Conservation (phyloP, 176 grass and related monocot genomes). For the Carex pumila region DNA sequence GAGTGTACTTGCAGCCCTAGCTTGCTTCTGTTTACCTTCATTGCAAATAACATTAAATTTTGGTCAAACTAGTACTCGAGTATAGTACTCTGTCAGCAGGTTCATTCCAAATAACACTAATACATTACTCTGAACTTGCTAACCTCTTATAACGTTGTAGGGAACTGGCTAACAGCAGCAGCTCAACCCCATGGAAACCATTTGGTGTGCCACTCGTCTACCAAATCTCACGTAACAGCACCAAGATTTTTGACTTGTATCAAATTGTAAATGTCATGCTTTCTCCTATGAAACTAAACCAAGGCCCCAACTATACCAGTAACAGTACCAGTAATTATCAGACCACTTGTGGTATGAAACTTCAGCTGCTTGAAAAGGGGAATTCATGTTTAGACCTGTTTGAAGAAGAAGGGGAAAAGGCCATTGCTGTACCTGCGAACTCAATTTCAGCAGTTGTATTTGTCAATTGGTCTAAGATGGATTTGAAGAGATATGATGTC, state of each 20-base stretch:
- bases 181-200: slow-evolving; percentile 45
- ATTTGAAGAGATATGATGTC: slow-evolving; percentile 59
- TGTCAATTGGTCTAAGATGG: slow-evolving; percentile 77
- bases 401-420: slow-evolving; percentile 30
- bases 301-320: slow-evolving; percentile 37
- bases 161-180: slow-evolving; percentile 55
- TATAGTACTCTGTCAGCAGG: neutral
- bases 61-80: neutral
- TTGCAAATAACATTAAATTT: slow-evolving; percentile 8
- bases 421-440: slow-evolving; percentile 42
- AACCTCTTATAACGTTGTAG: slow-evolving; percentile 32
- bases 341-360: slow-evolving; percentile 27
- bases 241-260: slow-evolving; percentile 54
- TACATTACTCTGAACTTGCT: slow-evolving; percentile 23
- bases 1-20: slow-evolving; percentile 26
- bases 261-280: slow-evolving; percentile 65
- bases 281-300: slow-evolving; percentile 52
- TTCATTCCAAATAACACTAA: neutral
- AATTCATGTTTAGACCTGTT: slow-evolving; percentile 53
- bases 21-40: neutral
- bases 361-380: slow-evolving; percentile 71
- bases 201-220: slow-evolving; percentile 83
- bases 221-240: slow-evolving; percentile 60
- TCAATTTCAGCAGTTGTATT: slow-evolving; percentile 50
- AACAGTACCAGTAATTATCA: slow-evolving; percentile 41